Base-by-base conservation (phyloP, 2,329 filamentous ascomycete genomes). In the Trichoderma koningii region DNA sequence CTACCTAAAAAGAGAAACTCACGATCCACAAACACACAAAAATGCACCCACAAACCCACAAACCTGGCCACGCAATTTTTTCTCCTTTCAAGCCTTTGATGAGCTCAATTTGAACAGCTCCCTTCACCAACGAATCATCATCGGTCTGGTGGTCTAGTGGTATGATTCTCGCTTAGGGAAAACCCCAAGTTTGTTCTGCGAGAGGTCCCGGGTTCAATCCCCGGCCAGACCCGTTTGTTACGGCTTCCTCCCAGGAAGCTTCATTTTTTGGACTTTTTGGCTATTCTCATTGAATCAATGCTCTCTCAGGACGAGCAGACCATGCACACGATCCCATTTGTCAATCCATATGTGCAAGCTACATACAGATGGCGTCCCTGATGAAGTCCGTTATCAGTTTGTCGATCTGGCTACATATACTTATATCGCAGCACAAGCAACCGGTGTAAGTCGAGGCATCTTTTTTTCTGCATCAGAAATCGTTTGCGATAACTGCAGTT, bases 191-290 rank as follows among this genome's bases (percentile, higher is more conserved):
- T 38, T 64, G 12, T 19, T 55, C 21, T 79, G 77, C 77, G 77
- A 78, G 77, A 79, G 77, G 77, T 78, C 77, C 77, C 77, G 77
- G 76, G 77, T 79, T 79, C 77, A 77, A 79, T 79, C 76, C 77
- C 76, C 77, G 77, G 77, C 76, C 76, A 77, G 76, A 77, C 77
- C 77, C 77, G 52, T 52, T 57, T n/a, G 23, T 51, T 21, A 15
- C 14, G 28, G 42, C 26, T 53, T 34, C 26, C 19, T 15, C 28
- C 15, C 5, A 5, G 41, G 50, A 26, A n/a, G 3, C 53, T 23
- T 28, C 19, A 4, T 34, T 63, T 63, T 63, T 55, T 55, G 51
- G 3, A 55, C 45, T 7, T 45, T 19, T 30, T 12, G 28, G 28
- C 14, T 6, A 23, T 23, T 23, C 21, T 23, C 21, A 23, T 23